Conservation (phyloP, 1,139 yeast species). For the Pneumocystis oryctolagi region DNA sequence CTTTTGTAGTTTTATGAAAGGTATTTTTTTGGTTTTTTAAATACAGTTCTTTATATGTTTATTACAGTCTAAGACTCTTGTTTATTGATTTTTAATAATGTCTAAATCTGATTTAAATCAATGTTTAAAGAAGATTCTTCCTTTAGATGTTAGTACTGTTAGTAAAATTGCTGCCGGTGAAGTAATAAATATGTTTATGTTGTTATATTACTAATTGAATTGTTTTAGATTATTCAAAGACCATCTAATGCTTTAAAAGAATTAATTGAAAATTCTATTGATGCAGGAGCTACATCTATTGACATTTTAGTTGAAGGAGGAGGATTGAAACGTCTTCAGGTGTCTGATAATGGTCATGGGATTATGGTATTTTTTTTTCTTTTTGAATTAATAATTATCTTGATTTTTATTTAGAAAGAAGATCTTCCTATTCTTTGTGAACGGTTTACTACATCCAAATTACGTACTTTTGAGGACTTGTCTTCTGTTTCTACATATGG, state of each 20-base stretch:
- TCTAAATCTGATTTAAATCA: neutral
- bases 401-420: constrained; percentile 28
- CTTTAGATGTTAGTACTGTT: constrained; percentile 54
- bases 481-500: constrained; percentile 45
- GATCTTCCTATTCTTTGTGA: constrained; percentile 50
- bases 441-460: constrained; percentile 60
- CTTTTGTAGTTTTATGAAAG: neutral
- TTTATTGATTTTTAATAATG: constrained; percentile 9
- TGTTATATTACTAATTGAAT: neutral
- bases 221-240: constrained; percentile 54
- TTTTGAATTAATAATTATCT: neutral
- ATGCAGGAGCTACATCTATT: constrained; percentile 54
- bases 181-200: constrained; percentile 1
- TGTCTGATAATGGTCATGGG: constrained; percentile 69
- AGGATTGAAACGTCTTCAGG: constrained; percentile 45
- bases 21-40: neutral
- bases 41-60: neutral
- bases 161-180: constrained; percentile 96
- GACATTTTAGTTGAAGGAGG: constrained; percentile 49
- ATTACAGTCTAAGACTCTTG: neutral
- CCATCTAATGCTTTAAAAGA: constrained; percentile 80
- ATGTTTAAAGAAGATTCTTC: constrained; percentile 17
- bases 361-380: constrained; percentile 25
- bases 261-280: constrained; percentile 64
- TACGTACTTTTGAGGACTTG: constrained; percentile 38